Conservation (phyloP, 805 yeast species). For the Candida fluviatilis region DNA sequence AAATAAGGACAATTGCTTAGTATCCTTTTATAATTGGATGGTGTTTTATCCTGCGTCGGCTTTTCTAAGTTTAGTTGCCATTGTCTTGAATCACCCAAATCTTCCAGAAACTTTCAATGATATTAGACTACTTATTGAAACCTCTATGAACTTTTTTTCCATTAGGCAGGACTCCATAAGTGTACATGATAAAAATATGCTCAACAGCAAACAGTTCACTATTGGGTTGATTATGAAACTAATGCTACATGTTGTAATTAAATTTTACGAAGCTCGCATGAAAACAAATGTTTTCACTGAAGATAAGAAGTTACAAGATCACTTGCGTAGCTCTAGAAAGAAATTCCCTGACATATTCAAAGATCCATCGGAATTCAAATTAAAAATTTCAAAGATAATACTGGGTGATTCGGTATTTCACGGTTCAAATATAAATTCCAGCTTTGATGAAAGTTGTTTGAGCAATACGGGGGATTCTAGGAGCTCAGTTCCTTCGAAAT, state of each 20-base stretch:
- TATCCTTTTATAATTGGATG: conserved; percentile 29
- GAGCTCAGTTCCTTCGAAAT: not conserved
- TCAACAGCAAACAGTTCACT: conserved; percentile 5
- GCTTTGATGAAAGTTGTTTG: not conserved
- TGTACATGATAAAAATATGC: not conserved
- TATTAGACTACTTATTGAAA: conserved; percentile 24
- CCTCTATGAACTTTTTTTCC: conserved; percentile 8
- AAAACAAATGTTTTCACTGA: conserved; percentile 10
- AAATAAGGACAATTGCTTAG: conserved; percentile 14
- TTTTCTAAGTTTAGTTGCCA: conserved; percentile 22
- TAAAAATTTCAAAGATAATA: conserved; percentile 6
- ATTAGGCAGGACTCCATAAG: not conserved
- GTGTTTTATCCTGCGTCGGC: conserved; percentile 31
- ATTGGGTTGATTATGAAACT: conserved; percentile 14
- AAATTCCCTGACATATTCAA: conserved; percentile 15
- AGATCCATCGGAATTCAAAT: conserved; percentile 5
- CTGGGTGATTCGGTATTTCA: conserved; percentile 10
- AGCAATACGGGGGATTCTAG: not conserved
- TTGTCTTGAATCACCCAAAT: conserved; percentile 27
- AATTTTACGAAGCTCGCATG: conserved; percentile 14
- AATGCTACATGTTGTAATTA: conserved; percentile 17
- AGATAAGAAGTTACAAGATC: conserved; percentile 13
- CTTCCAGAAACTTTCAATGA: conserved; percentile 24
- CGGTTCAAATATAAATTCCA: not conserved
- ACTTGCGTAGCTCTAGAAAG: conserved; percentile 13